Evolutionary conservation across 2,329 filamentous ascomycete genomes (phyloP).

Genomic region (Calonectria hongkongensis): DNA sequence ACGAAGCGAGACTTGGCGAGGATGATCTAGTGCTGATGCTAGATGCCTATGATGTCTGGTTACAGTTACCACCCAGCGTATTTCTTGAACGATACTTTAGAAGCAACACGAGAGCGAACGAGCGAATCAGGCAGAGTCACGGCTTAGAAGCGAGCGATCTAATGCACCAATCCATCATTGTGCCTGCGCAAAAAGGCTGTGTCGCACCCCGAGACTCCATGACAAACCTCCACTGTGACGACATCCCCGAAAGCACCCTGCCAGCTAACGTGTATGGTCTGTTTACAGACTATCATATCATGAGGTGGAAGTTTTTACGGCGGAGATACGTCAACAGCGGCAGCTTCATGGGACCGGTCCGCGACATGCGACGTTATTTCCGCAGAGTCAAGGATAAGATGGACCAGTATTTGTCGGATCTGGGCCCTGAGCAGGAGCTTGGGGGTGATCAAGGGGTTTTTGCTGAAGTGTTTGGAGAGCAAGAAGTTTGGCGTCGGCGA

Average conservation of each 20-base stretch:
- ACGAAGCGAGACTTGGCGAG: background rate
- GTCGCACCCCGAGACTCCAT: background rate
- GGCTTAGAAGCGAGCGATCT: background rate
- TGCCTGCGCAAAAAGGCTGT: background rate
- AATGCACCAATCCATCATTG: background rate
- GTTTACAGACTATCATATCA: background rate
- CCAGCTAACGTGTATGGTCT: background rate
- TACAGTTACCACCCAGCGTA: background rate
- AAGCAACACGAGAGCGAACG: background rate
- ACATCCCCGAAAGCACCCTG: background rate
- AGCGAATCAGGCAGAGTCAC: background rate
- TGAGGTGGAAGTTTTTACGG: background rate
- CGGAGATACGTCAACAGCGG: background rate
- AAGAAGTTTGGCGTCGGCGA: background rate
- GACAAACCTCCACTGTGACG: background rate
- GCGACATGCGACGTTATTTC: background rate
- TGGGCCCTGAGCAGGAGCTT: background rate
- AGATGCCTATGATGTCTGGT: constrained; percentile 5
- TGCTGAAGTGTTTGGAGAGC: constrained; percentile 5
- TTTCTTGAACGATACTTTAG: background rate
- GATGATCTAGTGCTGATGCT: background rate
- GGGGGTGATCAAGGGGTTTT: background rate
- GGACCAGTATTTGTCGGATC: constrained; percentile 5
- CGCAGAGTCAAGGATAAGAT: background rate
- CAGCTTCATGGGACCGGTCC: background rate